Conservation (phyloP, 129 eudicot genomes). For the Sambucus nigra region DNA sequence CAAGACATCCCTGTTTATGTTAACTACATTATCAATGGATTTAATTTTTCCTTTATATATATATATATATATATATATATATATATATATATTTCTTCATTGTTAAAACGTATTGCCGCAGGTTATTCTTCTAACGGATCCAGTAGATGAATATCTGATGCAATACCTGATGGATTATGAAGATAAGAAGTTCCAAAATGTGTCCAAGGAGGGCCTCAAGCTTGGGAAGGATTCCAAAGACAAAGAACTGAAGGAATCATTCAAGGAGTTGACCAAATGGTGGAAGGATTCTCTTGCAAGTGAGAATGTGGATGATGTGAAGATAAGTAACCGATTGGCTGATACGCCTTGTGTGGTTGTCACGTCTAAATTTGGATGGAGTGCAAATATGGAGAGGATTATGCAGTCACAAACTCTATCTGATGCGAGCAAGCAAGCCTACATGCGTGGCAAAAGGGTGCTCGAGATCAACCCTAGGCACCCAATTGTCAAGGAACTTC, state of each 20-base stretch:
- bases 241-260: slow-evolving; percentile 84
- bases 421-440: slow-evolving; percentile 78
- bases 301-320: slow-evolving; percentile 86
- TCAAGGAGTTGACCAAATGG: slow-evolving; percentile 91
- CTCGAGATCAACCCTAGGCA: slow-evolving; percentile 94
- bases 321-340: slow-evolving; percentile 91
- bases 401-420: slow-evolving; percentile 95
- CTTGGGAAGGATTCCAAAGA: slow-evolving; percentile 72
- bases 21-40: background rate
- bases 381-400: slow-evolving; percentile 91
- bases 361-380: slow-evolving; percentile 90
- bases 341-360: slow-evolving; percentile 97
- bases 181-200: slow-evolving; percentile 93
- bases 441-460: slow-evolving; percentile 95
- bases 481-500: slow-evolving; percentile 86
- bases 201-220: slow-evolving; percentile 90
- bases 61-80: too few species aligned
- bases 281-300: slow-evolving; percentile 79
- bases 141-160: slow-evolving; percentile 93
- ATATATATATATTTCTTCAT: background rate
- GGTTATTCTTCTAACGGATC: slow-evolving; percentile 89
- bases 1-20: background rate
- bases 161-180: slow-evolving; percentile 94
- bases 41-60: too few species aligned
- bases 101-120: slow-evolving; percentile 13